Evolutionary conservation across 805 yeast genomes (phyloP), one percentile per base, ranked within the genome.

Genomic region (Wickerhamiella australiensis): DNA sequence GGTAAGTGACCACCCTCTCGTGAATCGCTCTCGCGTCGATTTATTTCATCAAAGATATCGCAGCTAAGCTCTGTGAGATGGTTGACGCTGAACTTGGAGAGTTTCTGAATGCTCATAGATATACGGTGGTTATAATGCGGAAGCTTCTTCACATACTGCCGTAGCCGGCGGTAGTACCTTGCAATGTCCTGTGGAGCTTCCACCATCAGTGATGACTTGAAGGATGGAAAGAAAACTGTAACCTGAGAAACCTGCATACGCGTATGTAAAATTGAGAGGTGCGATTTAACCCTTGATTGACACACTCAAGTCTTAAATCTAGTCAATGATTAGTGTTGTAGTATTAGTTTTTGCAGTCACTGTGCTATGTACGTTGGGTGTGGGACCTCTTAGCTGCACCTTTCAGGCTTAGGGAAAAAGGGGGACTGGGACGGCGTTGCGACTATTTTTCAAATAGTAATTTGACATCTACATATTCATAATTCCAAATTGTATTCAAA

Each of bases 1-100:
- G 79, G 70, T 48, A 90, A 70, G 59, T 74, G 78, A 37, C 57
- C 59, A 1, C 83, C 26, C 35, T 75, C 53, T 36, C 40, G 51
- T 11, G 54, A 55, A 55, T 71, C 76, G 8, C 20, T 11, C 38
- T 76, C 74, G 54, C 99, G 74, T 60, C 99, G 76, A 59, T 78
- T 78, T 53, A 92, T 69, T 65, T 92, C 98, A 65, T 92, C 98
- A 62, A 79, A 83, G 11, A 92, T 96, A 64, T 92, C 99, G 2
- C 96, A 87, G 56, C 94, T 78, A 52, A 92, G 75, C 64, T 92
- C 99, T 53, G 75, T 73, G 61, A 92, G 87, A 65, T 94, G 98
- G 6, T 81, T 77, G 27, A 52, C 53, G 13, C 53, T 44, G 26
- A 74, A 70, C 23, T 59, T 56, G 1, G 95, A 81, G 49, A 94